phyloP scores from a whole-genome alignment of 768 basidiomycete genomes.

The Trametes meyenii region DNA sequence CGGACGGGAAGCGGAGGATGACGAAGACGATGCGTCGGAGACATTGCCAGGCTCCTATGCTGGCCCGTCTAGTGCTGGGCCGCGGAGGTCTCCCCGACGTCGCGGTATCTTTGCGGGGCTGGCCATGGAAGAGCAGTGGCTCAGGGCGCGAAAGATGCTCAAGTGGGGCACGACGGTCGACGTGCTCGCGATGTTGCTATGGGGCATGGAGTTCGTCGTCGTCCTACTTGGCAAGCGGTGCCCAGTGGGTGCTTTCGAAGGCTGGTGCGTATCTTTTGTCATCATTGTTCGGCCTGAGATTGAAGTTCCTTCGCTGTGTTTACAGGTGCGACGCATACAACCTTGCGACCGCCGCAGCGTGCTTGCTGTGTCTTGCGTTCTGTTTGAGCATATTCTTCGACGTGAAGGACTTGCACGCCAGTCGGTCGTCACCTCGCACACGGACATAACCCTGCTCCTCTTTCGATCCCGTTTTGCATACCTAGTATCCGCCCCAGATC shows the following conservation, averaged over 20 bases:
- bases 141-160: slow-evolving; percentile 51
- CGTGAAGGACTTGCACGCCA: slow-evolving; percentile 64
- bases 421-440: slow-evolving; percentile 66
- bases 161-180: slow-evolving; percentile 58
- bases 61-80: slow-evolving; percentile 23
- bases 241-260: slow-evolving; percentile 60
- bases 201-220: slow-evolving; percentile 62
- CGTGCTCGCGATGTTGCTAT: slow-evolving; percentile 48
- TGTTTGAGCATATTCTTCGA: slow-evolving; percentile 62
- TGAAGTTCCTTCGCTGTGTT: not conserved
- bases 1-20: slow-evolving; percentile 43
- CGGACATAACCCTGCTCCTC: slow-evolving; percentile 37
- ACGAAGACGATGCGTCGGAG: slow-evolving; percentile 42
- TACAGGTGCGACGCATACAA: slow-evolving; percentile 77
- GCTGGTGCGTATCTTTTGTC: slow-evolving; percentile 51
- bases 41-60: slow-evolving; percentile 34
- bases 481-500: not conserved
- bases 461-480: not conserved
- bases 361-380: slow-evolving; percentile 58
- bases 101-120: slow-evolving; percentile 59
- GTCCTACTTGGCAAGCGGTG: slow-evolving; percentile 65
- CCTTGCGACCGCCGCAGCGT: slow-evolving; percentile 62
- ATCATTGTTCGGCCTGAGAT: slow-evolving; percentile 1
- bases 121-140: slow-evolving; percentile 68
- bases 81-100: slow-evolving; percentile 43